These are phyloP conservation scores for Pyrenophora graminea DNA, from an alignment of 2,329 filamentous ascomycete species.

Conservation along the genomic window DNA sequence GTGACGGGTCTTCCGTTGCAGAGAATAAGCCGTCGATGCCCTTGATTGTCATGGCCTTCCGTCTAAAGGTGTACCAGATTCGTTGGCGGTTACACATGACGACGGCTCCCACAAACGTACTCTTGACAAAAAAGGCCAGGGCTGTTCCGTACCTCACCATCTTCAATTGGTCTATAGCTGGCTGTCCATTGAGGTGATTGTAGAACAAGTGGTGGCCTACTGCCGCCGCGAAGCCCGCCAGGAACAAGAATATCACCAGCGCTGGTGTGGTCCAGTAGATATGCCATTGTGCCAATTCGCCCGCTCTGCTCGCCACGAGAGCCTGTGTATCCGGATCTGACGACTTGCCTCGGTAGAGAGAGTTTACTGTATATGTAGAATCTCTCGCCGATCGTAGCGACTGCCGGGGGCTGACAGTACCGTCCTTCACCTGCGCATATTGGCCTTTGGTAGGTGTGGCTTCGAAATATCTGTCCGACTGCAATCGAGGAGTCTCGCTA, in stretches of 20 bases:
- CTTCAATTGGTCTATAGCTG: conserved; percentile 36
- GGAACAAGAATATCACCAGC: conserved; percentile 33
- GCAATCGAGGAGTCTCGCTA: conserved; percentile 16
- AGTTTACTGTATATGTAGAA: conserved; percentile 31
- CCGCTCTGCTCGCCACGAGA: conserved; percentile 38
- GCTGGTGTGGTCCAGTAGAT: conserved; percentile 44
- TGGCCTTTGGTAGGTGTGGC: conserved; percentile 14
- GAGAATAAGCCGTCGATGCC: conserved; percentile 46
- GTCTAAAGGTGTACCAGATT: conserved; percentile 46
- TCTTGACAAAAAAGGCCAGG: conserved; percentile 46
- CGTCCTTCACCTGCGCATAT: conserved; percentile 28
- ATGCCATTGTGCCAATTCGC: conserved; percentile 43
- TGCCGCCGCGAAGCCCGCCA: conserved; percentile 38
- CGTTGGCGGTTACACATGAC: conserved; percentile 45
- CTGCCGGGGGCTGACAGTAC: conserved; percentile 17
- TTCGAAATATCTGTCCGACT: conserved; percentile 23
- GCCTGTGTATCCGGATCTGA: conserved; percentile 40
- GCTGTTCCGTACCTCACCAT: conserved; percentile 46
- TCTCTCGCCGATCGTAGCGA: conserved; percentile 23
- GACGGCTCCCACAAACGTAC: conserved; percentile 40
- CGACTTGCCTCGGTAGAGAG: conserved; percentile 32
- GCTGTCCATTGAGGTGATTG: conserved; percentile 32
- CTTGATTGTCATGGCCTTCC: conserved; percentile 44
- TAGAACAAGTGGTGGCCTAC: conserved; percentile 47
- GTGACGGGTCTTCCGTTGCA: conserved; percentile 41